These are phyloP conservation scores for Metrosideros polymorpha DNA, from an alignment of 441 rosid genomes.

Conservation along the genomic window DNA sequence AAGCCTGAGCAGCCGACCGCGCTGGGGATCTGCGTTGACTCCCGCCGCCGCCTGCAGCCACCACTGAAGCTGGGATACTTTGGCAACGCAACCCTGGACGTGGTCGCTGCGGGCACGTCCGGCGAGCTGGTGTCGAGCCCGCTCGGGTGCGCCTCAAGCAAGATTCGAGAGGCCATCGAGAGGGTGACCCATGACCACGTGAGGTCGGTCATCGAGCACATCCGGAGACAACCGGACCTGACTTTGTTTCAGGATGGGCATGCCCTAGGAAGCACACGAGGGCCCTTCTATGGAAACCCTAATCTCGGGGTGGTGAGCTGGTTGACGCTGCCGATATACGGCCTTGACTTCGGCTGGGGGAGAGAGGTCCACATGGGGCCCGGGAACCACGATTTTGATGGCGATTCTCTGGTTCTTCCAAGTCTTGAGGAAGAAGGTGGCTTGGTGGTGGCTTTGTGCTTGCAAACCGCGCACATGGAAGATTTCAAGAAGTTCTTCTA, in stretches of 20 bases:
- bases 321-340: conserved; percentile 39
- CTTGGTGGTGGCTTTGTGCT: conserved; percentile 26
- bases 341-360: conserved; percentile 62
- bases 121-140: conserved; percentile 35
- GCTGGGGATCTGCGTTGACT: conserved; percentile 18
- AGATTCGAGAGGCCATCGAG: conserved; percentile 34
- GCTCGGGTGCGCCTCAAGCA: conserved; percentile 21
- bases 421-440: conserved; percentile 22
- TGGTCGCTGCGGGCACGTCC: conserved; percentile 24
- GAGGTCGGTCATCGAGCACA: conserved; percentile 26
- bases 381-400: conserved; percentile 41
- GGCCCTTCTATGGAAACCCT: conserved; percentile 51
- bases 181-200: conserved; percentile 30
- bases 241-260: conserved; percentile 39
- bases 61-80: conserved; percentile 20
- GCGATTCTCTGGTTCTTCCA: conserved; percentile 35
- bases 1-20: conserved; percentile 36
- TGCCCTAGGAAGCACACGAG: conserved; percentile 30
- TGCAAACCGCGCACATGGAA: conserved; percentile 38
- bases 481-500: conserved; percentile 41
- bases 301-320: conserved; percentile 56
- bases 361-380: conserved; percentile 44
- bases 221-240: conserved; percentile 34
- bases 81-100: conserved; percentile 39
- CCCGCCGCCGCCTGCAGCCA: conserved; percentile 16